Percentiles rank a stretch among this genome's conserved stretches.
These are phyloP conservation scores for Kwoniella mangroviensis DNA, from an alignment of 768 basidiomycete species.

Conservation along the genomic window DNA sequence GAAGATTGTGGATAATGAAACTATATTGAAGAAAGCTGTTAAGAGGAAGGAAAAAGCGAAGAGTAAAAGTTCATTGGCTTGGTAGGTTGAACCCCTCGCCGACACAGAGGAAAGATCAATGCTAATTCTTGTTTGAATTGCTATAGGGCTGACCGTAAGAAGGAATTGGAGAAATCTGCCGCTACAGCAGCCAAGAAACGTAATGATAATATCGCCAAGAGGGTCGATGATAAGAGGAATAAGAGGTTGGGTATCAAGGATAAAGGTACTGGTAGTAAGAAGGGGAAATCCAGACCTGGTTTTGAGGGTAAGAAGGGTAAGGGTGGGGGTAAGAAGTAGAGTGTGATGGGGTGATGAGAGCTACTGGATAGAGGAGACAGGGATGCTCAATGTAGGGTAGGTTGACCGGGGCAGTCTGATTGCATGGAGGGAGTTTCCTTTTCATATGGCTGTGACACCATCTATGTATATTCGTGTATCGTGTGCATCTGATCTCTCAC, in stretches of 20 bases:
- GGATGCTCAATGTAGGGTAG: neutral
- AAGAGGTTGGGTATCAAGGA: slow-evolving; percentile 63
- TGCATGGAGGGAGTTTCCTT: neutral
- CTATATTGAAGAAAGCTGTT: slow-evolving; percentile 82
- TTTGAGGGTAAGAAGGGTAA: slow-evolving; percentile 47
- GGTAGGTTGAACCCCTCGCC: slow-evolving; percentile 63
- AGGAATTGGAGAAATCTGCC: slow-evolving; percentile 72
- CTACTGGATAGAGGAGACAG: neutral
- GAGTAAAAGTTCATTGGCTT: slow-evolving; percentile 76
- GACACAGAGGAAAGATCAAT: too few species aligned
- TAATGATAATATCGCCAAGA: slow-evolving; percentile 83
- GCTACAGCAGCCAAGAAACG: slow-evolving; percentile 89
- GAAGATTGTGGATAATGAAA: slow-evolving; percentile 87
- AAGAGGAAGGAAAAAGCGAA: slow-evolving; percentile 94
- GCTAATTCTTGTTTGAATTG: too few species aligned
- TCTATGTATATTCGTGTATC: slow-evolving; percentile 1
- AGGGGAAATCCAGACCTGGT: slow-evolving; percentile 46
- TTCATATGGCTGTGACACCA: neutral
- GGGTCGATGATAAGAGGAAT: slow-evolving; percentile 74
- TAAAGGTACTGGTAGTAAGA: slow-evolving; percentile 30
- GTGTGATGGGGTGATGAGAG: neutral
- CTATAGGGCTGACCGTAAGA: slow-evolving; percentile 82
- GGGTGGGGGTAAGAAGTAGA: slow-evolving; percentile 50
- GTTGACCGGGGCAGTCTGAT: too few species aligned
- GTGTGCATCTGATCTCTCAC: neutral